Evolutionary conservation across 1,284 basidiomycete species (phyloP).

Genomic region (Paramarasmius palmivorus): DNA sequence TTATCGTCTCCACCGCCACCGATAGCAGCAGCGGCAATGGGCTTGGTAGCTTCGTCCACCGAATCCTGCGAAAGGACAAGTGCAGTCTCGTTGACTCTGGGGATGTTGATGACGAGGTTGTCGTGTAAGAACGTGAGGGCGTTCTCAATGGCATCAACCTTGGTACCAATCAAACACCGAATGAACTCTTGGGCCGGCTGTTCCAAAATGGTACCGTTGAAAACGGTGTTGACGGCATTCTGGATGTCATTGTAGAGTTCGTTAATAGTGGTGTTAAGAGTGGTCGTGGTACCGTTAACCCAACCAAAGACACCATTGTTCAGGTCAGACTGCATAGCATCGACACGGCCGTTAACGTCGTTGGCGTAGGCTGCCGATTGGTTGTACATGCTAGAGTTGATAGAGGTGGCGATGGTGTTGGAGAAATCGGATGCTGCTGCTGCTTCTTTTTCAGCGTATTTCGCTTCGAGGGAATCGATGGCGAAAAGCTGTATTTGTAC

Average conservation of each 20-base stretch:
- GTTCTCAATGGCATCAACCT: slow-evolving; percentile 83
- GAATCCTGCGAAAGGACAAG: slow-evolving; percentile 73
- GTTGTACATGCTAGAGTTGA: slow-evolving; percentile 81
- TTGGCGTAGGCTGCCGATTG: slow-evolving; percentile 78
- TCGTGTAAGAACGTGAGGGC: slow-evolving; percentile 92
- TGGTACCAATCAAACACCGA: slow-evolving; percentile 86
- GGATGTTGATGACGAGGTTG: slow-evolving; percentile 80
- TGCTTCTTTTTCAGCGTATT: slow-evolving; percentile 61
- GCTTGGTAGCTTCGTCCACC: slow-evolving; percentile 75
- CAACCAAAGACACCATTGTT: slow-evolving; percentile 90
- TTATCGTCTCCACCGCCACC: slow-evolving; percentile 58
- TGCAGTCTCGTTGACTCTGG: slow-evolving; percentile 69
- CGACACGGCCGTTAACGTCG: slow-evolving; percentile 73
- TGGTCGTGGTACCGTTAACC: slow-evolving; percentile 90
- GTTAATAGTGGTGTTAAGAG: slow-evolving; percentile 81
- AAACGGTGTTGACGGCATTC: slow-evolving; percentile 67
- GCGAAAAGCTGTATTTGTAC: slow-evolving; percentile 85
- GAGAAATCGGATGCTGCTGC: slow-evolving; percentile 68
- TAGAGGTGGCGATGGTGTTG: slow-evolving; percentile 66
- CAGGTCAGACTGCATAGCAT: slow-evolving; percentile 69
- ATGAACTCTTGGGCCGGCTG: slow-evolving; percentile 85
- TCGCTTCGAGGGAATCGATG: slow-evolving; percentile 65
- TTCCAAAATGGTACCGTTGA: slow-evolving; percentile 83
- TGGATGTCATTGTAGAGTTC: slow-evolving; percentile 77
- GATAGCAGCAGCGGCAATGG: slow-evolving; percentile 80